phyloP scores from a whole-genome alignment of 306 rosid species.

The Medicago arabica region DNA sequence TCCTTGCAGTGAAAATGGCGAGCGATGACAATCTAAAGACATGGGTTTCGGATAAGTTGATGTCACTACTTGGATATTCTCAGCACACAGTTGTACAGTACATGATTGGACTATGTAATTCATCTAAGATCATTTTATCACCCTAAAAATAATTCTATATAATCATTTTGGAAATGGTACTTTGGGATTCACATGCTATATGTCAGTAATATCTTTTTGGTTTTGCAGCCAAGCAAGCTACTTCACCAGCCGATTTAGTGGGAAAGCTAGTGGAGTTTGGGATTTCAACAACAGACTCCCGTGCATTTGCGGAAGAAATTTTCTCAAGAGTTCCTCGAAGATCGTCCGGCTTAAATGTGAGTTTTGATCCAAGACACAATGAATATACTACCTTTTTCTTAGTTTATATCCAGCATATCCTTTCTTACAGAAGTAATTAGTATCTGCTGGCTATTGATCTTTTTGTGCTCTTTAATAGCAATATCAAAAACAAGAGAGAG shows the following conservation, averaged over 20 bases:
- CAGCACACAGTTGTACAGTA: conserved; percentile 73
- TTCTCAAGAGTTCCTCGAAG: conserved; percentile 72
- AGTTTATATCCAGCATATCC: conserved; percentile 4
- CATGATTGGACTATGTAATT: conserved; percentile 76
- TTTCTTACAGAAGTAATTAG: neutral
- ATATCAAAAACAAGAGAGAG: conserved; percentile 88
- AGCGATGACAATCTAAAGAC: conserved; percentile 64
- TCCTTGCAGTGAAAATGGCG: conserved; percentile 60
- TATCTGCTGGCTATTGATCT: conserved; percentile 25
- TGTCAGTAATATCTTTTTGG: conserved; percentile 33
- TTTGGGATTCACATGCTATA: conserved; percentile 7
- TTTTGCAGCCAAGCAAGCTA: conserved; percentile 79
- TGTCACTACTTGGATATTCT: conserved; percentile 80
- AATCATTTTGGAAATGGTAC: conserved; percentile 27
- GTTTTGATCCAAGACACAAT: conserved; percentile 26
- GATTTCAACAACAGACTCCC: conserved; percentile 61
- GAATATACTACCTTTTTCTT: conserved; percentile 21
- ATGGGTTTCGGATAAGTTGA: conserved; percentile 85
- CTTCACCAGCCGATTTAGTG: conserved; percentile 69
- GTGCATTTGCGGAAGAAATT: conserved; percentile 72
- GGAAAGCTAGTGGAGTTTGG: conserved; percentile 69
- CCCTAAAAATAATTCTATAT: conserved; percentile 22
- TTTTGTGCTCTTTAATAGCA: conserved; percentile 53
- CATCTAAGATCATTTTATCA: conserved; percentile 25
- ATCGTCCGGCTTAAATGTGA: conserved; percentile 65